Evolutionary conservation across 2,329 filamentous ascomycete species (phyloP).

Genomic region (Diaporthe sp.): DNA sequence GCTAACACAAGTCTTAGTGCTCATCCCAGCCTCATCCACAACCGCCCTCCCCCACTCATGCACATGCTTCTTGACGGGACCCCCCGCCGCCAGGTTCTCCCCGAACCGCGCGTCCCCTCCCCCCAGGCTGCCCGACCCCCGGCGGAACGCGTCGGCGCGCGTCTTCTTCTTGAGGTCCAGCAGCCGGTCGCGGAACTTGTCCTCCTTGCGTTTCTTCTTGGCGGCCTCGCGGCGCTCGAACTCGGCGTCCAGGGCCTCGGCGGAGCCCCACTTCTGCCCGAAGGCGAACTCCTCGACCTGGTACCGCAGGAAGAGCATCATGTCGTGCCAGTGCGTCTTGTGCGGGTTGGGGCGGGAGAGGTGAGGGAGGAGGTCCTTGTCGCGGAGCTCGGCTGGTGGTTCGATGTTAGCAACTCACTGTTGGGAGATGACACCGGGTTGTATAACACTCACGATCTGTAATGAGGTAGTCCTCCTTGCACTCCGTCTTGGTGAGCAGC

Average conservation of each 20-base stretch:
- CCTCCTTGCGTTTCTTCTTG: conserved; percentile 88
- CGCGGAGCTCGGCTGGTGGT: conserved; percentile 83
- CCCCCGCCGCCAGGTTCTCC: conserved; percentile 50
- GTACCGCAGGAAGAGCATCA: conserved; percentile 95
- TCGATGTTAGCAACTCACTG: not conserved
- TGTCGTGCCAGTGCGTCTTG: conserved; percentile 96
- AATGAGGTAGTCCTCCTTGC: conserved; percentile 92
- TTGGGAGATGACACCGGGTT: not conserved
- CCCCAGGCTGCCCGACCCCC: conserved; percentile 71
- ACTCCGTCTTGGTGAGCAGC: conserved; percentile 96
- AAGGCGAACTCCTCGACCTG: conserved; percentile 97
- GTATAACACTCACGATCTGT: conserved; percentile 79
- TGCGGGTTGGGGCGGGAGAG: conserved; percentile 93
- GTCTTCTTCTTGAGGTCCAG: conserved; percentile 94
- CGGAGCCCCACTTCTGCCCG: conserved; percentile 88
- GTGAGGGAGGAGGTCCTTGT: conserved; percentile 87
- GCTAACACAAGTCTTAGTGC: conserved; percentile 81
- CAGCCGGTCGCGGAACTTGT: conserved; percentile 91
- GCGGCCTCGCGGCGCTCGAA: conserved; percentile 83
- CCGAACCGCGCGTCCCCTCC: conserved; percentile 83
- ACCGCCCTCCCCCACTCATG: conserved; percentile 87
- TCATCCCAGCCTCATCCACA: conserved; percentile 78
- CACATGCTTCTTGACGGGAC: conserved; percentile 73
- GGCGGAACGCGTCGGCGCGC: conserved; percentile 87
- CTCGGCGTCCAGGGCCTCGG: conserved; percentile 88